Base-by-base conservation (phyloP, 345 rosid species). In the Balakata baccata region DNA sequence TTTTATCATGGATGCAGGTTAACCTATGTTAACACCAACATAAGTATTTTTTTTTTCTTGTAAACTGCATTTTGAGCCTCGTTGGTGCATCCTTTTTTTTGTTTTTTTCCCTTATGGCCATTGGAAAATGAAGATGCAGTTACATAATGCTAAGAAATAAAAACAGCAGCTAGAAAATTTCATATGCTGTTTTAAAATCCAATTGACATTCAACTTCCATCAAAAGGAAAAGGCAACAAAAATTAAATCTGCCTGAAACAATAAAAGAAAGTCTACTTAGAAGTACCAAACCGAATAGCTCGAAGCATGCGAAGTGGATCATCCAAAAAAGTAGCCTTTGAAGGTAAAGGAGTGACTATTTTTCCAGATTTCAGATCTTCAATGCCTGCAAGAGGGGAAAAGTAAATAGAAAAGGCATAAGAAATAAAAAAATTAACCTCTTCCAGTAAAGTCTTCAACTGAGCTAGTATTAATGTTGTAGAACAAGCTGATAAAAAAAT, bases 291-390 rank as follows among this genome's bases (percentile, higher is more conserved):
- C 57, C 98, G 98, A 83, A 94, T 87, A 78, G 98, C 98, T 77
- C 98, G 87, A 73, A 94, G 98, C 78, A 94, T 96, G 51, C 98
- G 87, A 75, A 94, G 84, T 17, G 98, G 98, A 80, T 94, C 98
- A 86, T 94, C 98, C 84, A 92, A 78, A 83, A 94, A 94, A 0
- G 98, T 94, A 73, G 86, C 89, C 81, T 85, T 90, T 71, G 98
- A 89, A 77, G 89, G 86, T 74, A 92, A 78, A 72, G 98, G 98
- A 66, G 98, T 94, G 56, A 87, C 98, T 75, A 94, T 88, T 77
- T 78, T 87, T 82, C 98, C 97, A 17, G 84, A 85, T 83, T 84
- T 88, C 41, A 94, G 89, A 84, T 94, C 98, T 6, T 75, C 84
- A 70, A 92, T 87, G 58, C 98, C 98, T 94, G 86, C 58, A 38